Evolutionary conservation across 2,329 filamentous ascomycete genomes (phyloP), one percentile per base, ranked within the genome.

Genomic region (Penicillium occitanis): DNA sequence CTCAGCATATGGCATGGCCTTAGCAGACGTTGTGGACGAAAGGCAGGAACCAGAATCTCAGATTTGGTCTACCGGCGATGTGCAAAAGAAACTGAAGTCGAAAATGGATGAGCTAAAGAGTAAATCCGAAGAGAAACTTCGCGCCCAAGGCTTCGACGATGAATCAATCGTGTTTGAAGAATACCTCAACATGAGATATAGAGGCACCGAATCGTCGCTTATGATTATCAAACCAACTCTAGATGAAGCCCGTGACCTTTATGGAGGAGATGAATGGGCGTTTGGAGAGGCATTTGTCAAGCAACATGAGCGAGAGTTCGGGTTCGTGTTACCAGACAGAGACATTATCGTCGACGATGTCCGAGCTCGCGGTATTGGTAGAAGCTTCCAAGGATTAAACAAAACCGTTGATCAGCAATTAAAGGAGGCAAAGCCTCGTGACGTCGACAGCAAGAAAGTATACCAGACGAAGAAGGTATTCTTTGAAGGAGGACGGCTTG

Each of bases 261-360:
- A 86, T 69, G 82, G 77, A 28, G 88, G 87, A 6, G 87, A 91
- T 64, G 86, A 89, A 8, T 96, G 91, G 91, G 90, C 89, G 0
- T 97, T 93, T 78, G 92, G 90, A 2, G 86, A 89, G 70, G 93
- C 92, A 0, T 97, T 98, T 73, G 83, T 96, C 37, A 88, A 88
- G 71, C 92, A 96, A 71, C 93, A 97, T 74, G 89, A 92, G 62
- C 93, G 95, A 74, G 93, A 97, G 74, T 97, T 97, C 74, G 93
- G 93, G 0, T 97, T 97, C 73, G 96, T 91, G 0, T 82, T 97
- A 2, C 88, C 88, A 28, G 91, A 96, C 67, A 85, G 93, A 64
- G 92, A 97, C 71, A 91, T 97, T 63, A 93, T 97, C 55, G 85
- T 97, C 7, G 93, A 97, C 69, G 93, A 97, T 75, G 91, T 97